phyloP scores from a whole-genome alignment of 1,284 basidiomycete species.

The Ustilago xerochloae region DNA sequence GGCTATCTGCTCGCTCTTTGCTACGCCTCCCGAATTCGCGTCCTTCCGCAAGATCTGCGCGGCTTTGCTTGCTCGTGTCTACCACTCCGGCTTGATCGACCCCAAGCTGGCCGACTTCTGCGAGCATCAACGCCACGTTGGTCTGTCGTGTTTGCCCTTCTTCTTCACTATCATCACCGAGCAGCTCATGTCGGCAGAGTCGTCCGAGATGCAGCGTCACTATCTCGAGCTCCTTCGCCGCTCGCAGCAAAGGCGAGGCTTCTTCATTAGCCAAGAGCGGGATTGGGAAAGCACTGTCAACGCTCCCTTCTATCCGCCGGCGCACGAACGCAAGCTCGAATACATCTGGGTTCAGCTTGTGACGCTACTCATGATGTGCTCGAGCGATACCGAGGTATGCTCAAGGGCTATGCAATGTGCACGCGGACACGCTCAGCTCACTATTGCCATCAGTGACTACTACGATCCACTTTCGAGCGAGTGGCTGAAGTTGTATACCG shows the following conservation, averaged over 20 bases:
- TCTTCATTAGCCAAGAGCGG: conserved; percentile 28
- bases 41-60: conserved; percentile 28
- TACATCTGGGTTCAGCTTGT: conserved; percentile 41
- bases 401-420: conserved; percentile 52
- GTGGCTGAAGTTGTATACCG: conserved; percentile 46
- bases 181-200: conserved; percentile 38
- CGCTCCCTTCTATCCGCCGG: conserved; percentile 32
- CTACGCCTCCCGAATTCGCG: conserved; percentile 33
- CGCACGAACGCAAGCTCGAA: conserved; percentile 36
- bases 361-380: conserved; percentile 57
- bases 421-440: conserved; percentile 31
- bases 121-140: conserved; percentile 19
- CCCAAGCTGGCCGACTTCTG: conserved; percentile 23
- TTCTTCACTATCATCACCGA: conserved; percentile 47
- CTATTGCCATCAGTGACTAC: conserved; percentile 15
- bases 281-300: conserved; percentile 14
- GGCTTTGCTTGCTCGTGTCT: conserved; percentile 16
- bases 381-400: conserved; percentile 60
- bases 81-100: conserved; percentile 22
- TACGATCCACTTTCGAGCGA: conserved; percentile 40
- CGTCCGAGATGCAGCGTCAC: conserved; percentile 47
- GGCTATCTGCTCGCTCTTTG: conserved; percentile 25
- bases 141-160: conserved; percentile 36
- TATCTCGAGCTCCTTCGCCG: conserved; percentile 41
- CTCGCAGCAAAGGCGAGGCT: conserved; percentile 29